Evolutionary conservation across 2,329 filamentous ascomycete genomes (phyloP).

Genomic region (Drechslerella coelobrocha): DNA sequence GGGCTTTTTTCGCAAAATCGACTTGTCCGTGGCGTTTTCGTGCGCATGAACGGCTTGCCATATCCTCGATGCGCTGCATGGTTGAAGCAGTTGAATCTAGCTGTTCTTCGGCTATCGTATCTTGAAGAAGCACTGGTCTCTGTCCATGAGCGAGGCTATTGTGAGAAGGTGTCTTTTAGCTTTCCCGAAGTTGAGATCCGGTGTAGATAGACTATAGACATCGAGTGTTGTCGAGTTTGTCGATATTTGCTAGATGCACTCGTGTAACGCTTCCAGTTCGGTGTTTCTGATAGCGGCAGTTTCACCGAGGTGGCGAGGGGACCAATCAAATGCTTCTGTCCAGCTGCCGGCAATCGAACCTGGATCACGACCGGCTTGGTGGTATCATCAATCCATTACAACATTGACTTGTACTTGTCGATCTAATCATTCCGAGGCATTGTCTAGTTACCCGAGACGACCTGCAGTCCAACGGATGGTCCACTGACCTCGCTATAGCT

Average conservation of each 20-base stretch:
- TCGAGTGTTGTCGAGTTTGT: no score
- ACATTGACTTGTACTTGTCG: slow-evolving; percentile 19
- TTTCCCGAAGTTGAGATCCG: slow-evolving; percentile 8
- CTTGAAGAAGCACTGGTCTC: background rate
- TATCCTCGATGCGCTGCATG: no score
- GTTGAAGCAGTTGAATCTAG: background rate
- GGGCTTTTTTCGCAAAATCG: slow-evolving; percentile 13
- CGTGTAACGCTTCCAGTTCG: no score
- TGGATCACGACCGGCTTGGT: slow-evolving; percentile 18
- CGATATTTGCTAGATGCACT: no score
- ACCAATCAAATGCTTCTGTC: no score
- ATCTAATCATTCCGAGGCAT: slow-evolving; percentile 46
- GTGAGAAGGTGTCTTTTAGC: slow-evolving; percentile 26
- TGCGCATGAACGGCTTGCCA: background rate
- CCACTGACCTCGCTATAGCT: background rate
- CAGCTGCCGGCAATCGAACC: background rate
- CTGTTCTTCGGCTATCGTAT: slow-evolving; percentile 16
- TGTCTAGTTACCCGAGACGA: slow-evolving; percentile 11
- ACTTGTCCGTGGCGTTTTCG: slow-evolving; percentile 20
- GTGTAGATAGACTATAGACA: no score
- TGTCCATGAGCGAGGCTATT: slow-evolving; percentile 6
- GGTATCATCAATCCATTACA: background rate
- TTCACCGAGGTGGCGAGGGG: no score
- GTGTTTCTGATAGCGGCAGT: no score
- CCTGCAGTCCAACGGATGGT: slow-evolving; percentile 25